These are phyloP conservation scores for Podosphaera xanthii DNA, from an alignment of 2,329 filamentous ascomycete genomes.

Conservation along the genomic window DNA sequence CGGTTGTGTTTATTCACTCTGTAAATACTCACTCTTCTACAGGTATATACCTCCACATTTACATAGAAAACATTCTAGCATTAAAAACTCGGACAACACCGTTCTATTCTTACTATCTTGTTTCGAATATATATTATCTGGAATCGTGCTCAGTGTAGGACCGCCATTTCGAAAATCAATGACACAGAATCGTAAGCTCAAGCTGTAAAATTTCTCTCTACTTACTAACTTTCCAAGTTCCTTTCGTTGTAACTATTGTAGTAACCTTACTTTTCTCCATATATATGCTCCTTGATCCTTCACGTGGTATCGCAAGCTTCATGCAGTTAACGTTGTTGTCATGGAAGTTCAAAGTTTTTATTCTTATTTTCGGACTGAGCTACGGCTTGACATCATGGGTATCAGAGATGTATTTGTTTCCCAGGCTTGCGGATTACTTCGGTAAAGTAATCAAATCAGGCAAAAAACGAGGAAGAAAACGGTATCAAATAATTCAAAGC, in stretches of 20 bases:
- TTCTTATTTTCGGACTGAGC: conserved; percentile 44
- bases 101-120: conserved; percentile 74
- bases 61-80: conserved; percentile 58
- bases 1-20: not conserved
- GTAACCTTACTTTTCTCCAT: conserved; percentile 41
- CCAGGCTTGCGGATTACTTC: conserved; percentile 40
- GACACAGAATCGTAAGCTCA: conserved; percentile 47
- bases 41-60: conserved; percentile 62
- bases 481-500: not conserved
- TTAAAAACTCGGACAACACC: conserved; percentile 83
- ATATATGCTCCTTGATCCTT: conserved; percentile 64
- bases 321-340: conserved; percentile 78
- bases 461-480: not conserved
- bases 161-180: conserved; percentile 69
- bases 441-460: conserved; percentile 30
- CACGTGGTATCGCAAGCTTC: conserved; percentile 39
- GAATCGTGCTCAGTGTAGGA: conserved; percentile 76
- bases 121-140: conserved; percentile 85
- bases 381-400: conserved; percentile 49
- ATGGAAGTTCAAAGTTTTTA: conserved; percentile 44
- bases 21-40: not conserved
- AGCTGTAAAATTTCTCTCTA: not conserved
- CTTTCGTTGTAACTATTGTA: conserved; percentile 59
- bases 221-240: conserved; percentile 28
- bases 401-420: conserved; percentile 50